Evolutionary conservation across 2,329 filamentous ascomycete species (phyloP).

Genomic region (Claviceps spartinae): DNA sequence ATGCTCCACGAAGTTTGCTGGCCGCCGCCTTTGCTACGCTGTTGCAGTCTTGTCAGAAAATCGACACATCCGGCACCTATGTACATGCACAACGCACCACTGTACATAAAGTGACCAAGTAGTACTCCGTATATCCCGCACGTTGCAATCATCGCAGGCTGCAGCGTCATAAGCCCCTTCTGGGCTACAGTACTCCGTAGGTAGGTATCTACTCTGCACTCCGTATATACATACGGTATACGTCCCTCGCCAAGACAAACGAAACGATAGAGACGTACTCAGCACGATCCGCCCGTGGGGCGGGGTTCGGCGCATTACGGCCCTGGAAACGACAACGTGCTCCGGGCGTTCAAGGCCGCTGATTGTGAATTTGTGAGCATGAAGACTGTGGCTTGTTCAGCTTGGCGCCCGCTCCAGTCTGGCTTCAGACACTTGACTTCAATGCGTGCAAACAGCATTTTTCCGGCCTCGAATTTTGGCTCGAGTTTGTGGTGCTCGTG

Average conservation of each 20-base stretch:
- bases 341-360: constrained; percentile 3
- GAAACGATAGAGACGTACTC: background rate
- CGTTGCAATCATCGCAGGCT: background rate
- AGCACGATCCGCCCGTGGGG: constrained; percentile 2
- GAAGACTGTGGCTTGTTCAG: background rate
- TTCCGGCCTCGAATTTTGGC: no score
- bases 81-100: background rate
- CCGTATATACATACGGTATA: background rate
- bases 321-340: constrained; percentile 14
- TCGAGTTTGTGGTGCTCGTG: no score
- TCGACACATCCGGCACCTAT: no score
- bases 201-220: background rate
- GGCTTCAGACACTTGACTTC: background rate
- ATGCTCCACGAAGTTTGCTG: no score
- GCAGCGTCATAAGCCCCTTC: background rate
- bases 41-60: no score
- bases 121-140: background rate
- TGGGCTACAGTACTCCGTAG: background rate
- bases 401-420: constrained; percentile 3
- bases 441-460: no score
- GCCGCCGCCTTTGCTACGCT: no score
- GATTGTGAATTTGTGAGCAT: background rate
- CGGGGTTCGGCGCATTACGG: constrained; percentile 12
- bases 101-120: background rate
- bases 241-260: background rate